Conservation (phyloP, 1,284 basidiomycete species). For the Cryptococcus deneoformans region DNA sequence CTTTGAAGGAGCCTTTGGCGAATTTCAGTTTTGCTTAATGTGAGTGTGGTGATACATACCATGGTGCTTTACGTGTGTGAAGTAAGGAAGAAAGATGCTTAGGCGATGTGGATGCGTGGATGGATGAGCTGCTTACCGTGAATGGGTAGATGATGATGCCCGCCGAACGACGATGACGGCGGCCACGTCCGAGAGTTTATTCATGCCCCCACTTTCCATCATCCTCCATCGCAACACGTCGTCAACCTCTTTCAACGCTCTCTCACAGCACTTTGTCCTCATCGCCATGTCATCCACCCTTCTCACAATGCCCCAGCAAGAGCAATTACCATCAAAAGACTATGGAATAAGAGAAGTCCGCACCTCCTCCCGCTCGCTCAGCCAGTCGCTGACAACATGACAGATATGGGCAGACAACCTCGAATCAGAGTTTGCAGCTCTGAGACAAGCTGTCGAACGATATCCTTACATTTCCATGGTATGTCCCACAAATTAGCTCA, state of each 20-base stretch:
- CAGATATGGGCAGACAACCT: conserved; percentile 90
- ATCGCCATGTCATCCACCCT: not conserved
- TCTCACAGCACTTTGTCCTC: not conserved
- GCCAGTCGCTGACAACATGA: conserved; percentile 1
- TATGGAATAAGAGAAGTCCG: conserved; percentile 43
- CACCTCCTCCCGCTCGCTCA: not conserved
- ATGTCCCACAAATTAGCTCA: conserved; percentile 28
- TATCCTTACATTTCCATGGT: conserved; percentile 98
- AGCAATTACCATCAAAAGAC: conserved; percentile 20
- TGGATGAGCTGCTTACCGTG: too few relatives aligned
- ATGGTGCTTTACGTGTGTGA: not conserved
- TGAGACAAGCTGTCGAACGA: conserved; percentile 80
- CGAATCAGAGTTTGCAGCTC: conserved; percentile 83
- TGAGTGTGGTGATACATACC: not conserved
- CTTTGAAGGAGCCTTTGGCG: conserved; percentile 75
- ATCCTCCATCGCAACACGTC: not conserved
- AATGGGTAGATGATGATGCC: too few relatives aligned
- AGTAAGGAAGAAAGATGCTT: not conserved
- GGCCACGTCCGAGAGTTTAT: not conserved
- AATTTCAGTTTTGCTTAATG: not conserved
- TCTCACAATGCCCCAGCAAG: conserved; percentile 1
- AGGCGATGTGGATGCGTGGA: not conserved
- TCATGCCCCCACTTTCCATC: not conserved
- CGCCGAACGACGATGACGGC: too few relatives aligned
- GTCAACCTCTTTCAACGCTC: not conserved